Base-by-base conservation (phyloP, 371 early-diverging fungal species). In the Gilbertella persicaria region DNA sequence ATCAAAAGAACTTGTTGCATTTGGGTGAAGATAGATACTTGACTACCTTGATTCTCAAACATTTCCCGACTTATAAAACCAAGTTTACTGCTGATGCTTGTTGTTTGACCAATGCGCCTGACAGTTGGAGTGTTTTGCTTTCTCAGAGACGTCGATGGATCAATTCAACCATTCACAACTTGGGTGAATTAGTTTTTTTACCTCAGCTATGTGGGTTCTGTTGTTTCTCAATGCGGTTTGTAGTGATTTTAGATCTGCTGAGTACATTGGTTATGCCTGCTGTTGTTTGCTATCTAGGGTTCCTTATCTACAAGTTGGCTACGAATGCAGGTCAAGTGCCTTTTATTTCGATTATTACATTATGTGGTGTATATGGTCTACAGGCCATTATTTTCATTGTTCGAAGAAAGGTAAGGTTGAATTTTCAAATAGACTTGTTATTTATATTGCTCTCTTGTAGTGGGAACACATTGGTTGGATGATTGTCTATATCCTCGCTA, bases 61-160 rank as follows among this genome's bases (percentile, higher is more conserved):
- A 96, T 69, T 99, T 98, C 80, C 95, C 98, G 20, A 84, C 86
- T 60, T 85, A 86, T 75, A 96, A 96, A 71, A 89, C 92, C 53
- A 91, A 92, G 53, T 99, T 99, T 77, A 89, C 92, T 4, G 85
- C 95, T 0, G 89, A 91, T 50, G 99, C 99, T 9, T 81, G 86
- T 48, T 98, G 98, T 62, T 80, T 84, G 65, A 99, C 99, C n/a
- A 85, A 83, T 53, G 99, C 94, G 5, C 99, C 99, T 6, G 96
- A 96, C 53, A 76, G 79, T 52, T 98, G 95, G 85, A 74, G 80
- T 17, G 91, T 98, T 1, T 80, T 99, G 35, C 59, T 98, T 21
- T 97, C 97, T 9, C 97, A 97, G 66, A 84, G 98, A 51, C 86
- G 98, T 66, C 79, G 98, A 44, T 97, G 98, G 98, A 97, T 97